phyloP scores from a whole-genome alignment of 106 monocot species.

The Platanthera guangdongensis region DNA sequence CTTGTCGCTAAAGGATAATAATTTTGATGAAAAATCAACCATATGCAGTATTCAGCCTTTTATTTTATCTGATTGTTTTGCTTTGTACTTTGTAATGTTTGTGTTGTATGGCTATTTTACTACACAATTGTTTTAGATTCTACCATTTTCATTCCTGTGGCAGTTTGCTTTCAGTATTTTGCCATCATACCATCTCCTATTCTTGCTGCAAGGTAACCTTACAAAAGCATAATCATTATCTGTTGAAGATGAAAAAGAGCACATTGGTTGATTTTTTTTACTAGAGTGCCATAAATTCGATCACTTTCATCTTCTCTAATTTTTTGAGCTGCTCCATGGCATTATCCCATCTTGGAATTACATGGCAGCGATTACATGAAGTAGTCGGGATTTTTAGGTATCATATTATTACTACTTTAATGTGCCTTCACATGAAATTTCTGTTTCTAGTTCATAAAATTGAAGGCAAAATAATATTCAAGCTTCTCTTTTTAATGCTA shows the following conservation, averaged over 20 bases:
- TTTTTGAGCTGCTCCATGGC: background rate
- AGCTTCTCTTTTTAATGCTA: background rate
- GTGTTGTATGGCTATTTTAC: background rate
- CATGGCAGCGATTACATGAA: too few relatives aligned
- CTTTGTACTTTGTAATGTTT: background rate
- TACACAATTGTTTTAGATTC: background rate
- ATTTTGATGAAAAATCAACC: background rate
- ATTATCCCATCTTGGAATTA: background rate
- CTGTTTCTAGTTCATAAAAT: background rate
- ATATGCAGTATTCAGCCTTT: background rate
- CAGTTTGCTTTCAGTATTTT: too few relatives aligned
- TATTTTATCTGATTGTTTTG: background rate
- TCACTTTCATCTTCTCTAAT: too few relatives aligned
- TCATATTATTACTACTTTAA: constrained; percentile 3
- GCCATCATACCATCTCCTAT: background rate
- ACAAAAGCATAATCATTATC: too few relatives aligned
- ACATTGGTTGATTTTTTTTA: too few relatives aligned
- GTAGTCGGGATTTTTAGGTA: background rate
- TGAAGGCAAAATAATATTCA: background rate
- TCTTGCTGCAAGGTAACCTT: too few relatives aligned
- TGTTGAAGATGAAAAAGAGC: too few relatives aligned
- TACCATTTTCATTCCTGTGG: background rate
- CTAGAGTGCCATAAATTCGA: too few relatives aligned
- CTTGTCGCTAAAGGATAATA: background rate
- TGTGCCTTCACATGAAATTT: background rate